Base-by-base conservation (phyloP, 2,329 filamentous ascomycete genomes). In the Fusarium chlamydosporum region DNA sequence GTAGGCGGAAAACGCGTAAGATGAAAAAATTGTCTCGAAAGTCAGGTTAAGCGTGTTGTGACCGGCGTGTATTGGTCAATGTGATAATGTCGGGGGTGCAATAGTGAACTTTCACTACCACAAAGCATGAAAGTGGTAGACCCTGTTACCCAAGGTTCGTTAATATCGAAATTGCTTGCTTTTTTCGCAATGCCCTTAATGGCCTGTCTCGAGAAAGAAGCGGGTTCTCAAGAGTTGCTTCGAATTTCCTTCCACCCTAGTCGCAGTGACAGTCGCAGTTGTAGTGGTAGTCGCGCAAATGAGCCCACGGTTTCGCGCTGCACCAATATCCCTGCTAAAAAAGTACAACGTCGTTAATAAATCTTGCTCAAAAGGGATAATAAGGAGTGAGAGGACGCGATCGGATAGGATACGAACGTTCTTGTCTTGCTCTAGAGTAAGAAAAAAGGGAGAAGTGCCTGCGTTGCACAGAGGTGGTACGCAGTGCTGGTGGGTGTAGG, bases 301-400 rank as follows among this genome's bases (percentile, higher is more conserved):
- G 70, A 73, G 71, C 68, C 66, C 63, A 73, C 65, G 63, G 50
- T 57, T 63, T 61, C 40, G 46, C 52, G 54, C 59, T 56, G 69
- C 42, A 56, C 50, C 53, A 43, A 40, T 61, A 61, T 67, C 70
- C 70, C 66, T 72, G 63, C 47, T 63, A 23, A 54, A 58, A 58
- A 40, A 65, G 38, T 38, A 55, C 60, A 56, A 40, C 47, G 55
- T 68, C 47, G 45, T 65, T 41, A 56, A 55, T 40, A 47, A 47
- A 45, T 34, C 56, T 60, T 57, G 31, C 52, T 62, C 40, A 33
- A 23, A 46, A 45, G 37, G 47, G 34, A 60, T 48, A 35, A 35
- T 26, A 42, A 56, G 46, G n/a, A 47, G 40, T 34, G 29, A 40
- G 43, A 45, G 35, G 29, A 48, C 40, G 57, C 43, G 52, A 54